These are phyloP conservation scores for Cyberlindnera americana DNA, from an alignment of 805 yeast species.

Conservation along the genomic window DNA sequence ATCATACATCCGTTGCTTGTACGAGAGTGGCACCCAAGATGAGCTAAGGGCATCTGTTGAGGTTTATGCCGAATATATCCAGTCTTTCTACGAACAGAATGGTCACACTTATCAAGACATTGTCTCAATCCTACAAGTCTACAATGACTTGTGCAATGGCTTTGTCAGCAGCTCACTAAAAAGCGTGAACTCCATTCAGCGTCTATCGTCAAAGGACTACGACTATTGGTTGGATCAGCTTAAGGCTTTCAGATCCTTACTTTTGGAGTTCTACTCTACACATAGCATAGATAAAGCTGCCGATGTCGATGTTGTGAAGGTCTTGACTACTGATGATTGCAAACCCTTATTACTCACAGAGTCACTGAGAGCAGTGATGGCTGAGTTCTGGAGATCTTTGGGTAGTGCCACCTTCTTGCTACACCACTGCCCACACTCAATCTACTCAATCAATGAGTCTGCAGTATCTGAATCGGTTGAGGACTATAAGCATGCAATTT, in stretches of 20 bases:
- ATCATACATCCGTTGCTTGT: conserved; percentile 35
- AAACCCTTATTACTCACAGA: not conserved
- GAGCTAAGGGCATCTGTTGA: conserved; percentile 34
- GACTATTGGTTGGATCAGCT: conserved; percentile 10
- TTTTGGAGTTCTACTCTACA: conserved; percentile 12
- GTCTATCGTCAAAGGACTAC: conserved; percentile 10
- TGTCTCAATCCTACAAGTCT: conserved; percentile 26
- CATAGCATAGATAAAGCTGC: conserved; percentile 8
- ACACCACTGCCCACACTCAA: conserved; percentile 8
- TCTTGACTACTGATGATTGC: not conserved
- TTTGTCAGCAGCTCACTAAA: not conserved
- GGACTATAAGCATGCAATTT: conserved; percentile 18
- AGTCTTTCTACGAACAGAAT: conserved; percentile 35
- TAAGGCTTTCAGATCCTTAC: conserved; percentile 10
- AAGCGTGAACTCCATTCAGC: not conserved
- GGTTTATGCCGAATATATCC: conserved; percentile 40
- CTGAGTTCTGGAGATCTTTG: conserved; percentile 18
- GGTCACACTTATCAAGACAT: conserved; percentile 35
- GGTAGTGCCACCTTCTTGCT: conserved; percentile 15
- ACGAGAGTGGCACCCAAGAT: conserved; percentile 14
- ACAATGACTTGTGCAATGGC: conserved; percentile 10
- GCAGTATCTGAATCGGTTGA: conserved; percentile 3
- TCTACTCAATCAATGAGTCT: conserved; percentile 6
- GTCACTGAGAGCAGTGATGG: conserved; percentile 2
- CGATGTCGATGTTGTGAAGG: conserved; percentile 4